Percentiles rank a stretch among this genome's conserved stretches.
Conservation (phyloP, 148 eudicot species). For the Amaranthus cruentus region DNA sequence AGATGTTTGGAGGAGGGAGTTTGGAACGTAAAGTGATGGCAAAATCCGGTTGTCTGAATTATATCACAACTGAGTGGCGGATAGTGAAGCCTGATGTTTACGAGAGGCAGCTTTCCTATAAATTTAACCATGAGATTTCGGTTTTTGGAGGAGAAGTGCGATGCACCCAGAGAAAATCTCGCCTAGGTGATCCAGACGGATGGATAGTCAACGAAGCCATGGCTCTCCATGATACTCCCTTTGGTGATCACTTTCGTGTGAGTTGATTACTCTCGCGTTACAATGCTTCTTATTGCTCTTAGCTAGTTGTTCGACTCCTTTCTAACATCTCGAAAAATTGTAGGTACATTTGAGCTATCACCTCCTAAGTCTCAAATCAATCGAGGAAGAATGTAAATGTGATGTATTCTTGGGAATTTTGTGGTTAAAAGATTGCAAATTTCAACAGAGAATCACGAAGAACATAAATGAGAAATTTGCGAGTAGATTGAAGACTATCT, state of each 20-base stretch:
- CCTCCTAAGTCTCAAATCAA: conserved; percentile 30
- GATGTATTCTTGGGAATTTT: conserved; percentile 51
- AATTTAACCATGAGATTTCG: conserved; percentile 57
- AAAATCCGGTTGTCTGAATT: conserved; percentile 60
- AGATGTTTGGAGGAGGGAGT: conserved; percentile 67
- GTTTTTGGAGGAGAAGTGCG: conserved; percentile 75
- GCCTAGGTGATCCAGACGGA: conserved; percentile 34
- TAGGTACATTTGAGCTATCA: conserved; percentile 74
- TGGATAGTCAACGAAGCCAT: conserved; percentile 65
- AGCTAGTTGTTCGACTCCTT: background rate
- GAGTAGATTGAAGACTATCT: conserved; percentile 40
- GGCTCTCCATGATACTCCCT: conserved; percentile 67
- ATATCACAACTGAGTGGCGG: conserved; percentile 62
- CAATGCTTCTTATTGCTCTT: background rate
- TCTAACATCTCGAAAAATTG: conserved; percentile 13
- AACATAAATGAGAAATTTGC: conserved; percentile 57
- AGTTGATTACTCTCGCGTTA: conserved; percentile 13
- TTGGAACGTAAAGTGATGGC: conserved; percentile 70
- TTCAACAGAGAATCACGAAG: conserved; percentile 54
- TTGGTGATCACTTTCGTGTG: conserved; percentile 72
- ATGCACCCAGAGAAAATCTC: conserved; percentile 61
- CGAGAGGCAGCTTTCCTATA: conserved; percentile 63
- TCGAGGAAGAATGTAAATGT: conserved; percentile 44
- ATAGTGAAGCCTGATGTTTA: conserved; percentile 36
- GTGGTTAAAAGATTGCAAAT: conserved; percentile 72